phyloP scores from a whole-genome alignment of 2,329 filamentous ascomycete species.

The Diaporthe helianthi region DNA sequence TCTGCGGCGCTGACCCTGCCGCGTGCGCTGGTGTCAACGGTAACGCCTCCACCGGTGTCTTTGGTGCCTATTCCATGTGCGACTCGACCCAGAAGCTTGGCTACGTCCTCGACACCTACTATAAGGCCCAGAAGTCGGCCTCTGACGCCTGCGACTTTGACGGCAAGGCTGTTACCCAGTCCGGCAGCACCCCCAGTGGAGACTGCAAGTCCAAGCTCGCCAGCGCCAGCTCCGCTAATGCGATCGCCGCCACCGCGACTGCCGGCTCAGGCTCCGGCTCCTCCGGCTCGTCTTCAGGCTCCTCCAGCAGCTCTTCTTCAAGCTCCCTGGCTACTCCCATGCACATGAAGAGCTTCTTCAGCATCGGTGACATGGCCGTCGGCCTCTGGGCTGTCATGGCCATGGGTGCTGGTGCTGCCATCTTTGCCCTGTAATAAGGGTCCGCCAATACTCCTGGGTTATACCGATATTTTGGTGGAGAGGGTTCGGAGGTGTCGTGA shows the following conservation, averaged over 20 bases:
- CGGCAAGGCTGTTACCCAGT: slow-evolving; percentile 60
- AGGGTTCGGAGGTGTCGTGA: neutral
- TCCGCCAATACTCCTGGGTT: neutral
- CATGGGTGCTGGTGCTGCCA: slow-evolving; percentile 58
- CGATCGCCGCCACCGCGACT: slow-evolving; percentile 55
- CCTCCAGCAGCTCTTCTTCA: slow-evolving; percentile 38
- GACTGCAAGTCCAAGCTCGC: slow-evolving; percentile 66
- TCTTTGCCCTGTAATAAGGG: slow-evolving; percentile 58
- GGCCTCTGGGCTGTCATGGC: slow-evolving; percentile 61
- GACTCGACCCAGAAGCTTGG: slow-evolving; percentile 72
- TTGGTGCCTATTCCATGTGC: slow-evolving; percentile 84
- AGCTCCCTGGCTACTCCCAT: slow-evolving; percentile 49
- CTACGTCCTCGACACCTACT: slow-evolving; percentile 78
- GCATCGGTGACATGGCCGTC: slow-evolving; percentile 55
- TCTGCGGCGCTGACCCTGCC: slow-evolving; percentile 65
- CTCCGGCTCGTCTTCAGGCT: slow-evolving; percentile 40
- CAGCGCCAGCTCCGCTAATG: slow-evolving; percentile 66
- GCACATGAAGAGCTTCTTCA: slow-evolving; percentile 49
- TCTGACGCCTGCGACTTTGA: slow-evolving; percentile 73
- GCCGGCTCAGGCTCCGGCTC: slow-evolving; percentile 42
- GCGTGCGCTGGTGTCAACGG: slow-evolving; percentile 72
- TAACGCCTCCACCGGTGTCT: slow-evolving; percentile 72
- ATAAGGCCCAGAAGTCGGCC: slow-evolving; percentile 61
- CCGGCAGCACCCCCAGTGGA: slow-evolving; percentile 51
- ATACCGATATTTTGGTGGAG: neutral